Percentiles rank a stretch among this genome's conserved stretches.
Evolutionary conservation across 345 rosid genomes (phyloP).

Genomic region (Erysimum cheiranthoides): DNA sequence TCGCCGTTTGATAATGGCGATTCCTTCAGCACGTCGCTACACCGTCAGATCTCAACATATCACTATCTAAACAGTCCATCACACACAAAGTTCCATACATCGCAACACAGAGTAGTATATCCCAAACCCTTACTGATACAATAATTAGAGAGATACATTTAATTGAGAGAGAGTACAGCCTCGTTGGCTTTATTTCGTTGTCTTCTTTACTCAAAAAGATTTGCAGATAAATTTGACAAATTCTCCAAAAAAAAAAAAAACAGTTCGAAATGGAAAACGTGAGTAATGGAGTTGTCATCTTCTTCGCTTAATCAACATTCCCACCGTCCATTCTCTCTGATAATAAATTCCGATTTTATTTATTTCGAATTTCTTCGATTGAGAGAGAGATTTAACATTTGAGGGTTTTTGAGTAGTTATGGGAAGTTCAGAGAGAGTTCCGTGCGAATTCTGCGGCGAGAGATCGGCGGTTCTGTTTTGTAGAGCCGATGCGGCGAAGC

Average conservation of each 20-base stretch:
- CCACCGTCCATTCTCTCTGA: slow-evolving; percentile 13
- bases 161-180: slow-evolving; percentile 5
- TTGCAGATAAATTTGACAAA: slow-evolving; percentile 18
- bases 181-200: neutral
- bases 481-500: slow-evolving; percentile 88
- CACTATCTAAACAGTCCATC: neutral
- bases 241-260: neutral
- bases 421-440: slow-evolving; percentile 47
- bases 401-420: slow-evolving; percentile 31
- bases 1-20: slow-evolving; percentile 22
- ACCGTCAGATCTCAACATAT: slow-evolving; percentile 36
- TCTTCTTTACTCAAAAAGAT: slow-evolving; percentile 32
- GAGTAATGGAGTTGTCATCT: slow-evolving; percentile 17
- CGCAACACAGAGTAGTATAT: slow-evolving; percentile 12
- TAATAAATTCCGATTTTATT: neutral
- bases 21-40: neutral
- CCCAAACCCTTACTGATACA: slow-evolving; percentile 2
- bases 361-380: neutral
- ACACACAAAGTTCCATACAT: slow-evolving; percentile 12
- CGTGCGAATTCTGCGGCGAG: slow-evolving; percentile 84
- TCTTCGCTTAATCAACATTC: slow-evolving; percentile 12
- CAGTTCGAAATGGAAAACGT: slow-evolving; percentile 15
- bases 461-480: slow-evolving; percentile 77
- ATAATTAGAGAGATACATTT: slow-evolving; percentile 17
- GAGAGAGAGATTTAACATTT: neutral